phyloP scores from a whole-genome alignment of 768 basidiomycete genomes.

The Suillus paluster region DNA sequence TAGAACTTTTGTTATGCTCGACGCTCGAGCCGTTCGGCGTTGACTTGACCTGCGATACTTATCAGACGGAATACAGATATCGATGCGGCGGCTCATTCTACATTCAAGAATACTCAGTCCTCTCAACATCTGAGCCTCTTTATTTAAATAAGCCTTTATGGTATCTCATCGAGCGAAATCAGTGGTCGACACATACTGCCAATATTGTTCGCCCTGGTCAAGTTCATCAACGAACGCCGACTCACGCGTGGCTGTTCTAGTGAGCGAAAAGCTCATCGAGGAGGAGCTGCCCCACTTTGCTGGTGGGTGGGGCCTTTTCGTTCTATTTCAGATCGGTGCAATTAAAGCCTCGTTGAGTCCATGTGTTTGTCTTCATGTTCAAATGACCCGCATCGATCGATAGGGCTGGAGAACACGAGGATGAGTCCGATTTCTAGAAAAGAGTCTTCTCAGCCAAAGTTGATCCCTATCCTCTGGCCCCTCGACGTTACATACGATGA shows the following conservation, averaged over 20 bases:
- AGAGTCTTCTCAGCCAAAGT: conserved; percentile 19
- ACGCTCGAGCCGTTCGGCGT: too few species aligned
- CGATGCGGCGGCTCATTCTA: not conserved
- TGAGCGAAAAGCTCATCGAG: not conserved
- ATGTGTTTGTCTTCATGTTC: conserved; percentile 28
- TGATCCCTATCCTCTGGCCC: conserved; percentile 16
- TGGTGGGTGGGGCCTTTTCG: not conserved
- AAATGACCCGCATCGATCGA: conserved; percentile 33
- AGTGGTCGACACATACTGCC: not conserved
- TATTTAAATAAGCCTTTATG: not conserved
- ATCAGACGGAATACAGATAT: not conserved
- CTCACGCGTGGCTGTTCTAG: not conserved
- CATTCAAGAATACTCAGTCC: not conserved
- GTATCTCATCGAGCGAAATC: too few species aligned
- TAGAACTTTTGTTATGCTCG: too few species aligned
- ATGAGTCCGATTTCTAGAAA: conserved; percentile 27
- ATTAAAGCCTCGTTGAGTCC: conserved; percentile 19
- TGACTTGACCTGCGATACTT: not conserved
- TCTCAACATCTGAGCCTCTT: not conserved
- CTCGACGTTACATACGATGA: conserved; percentile 26
- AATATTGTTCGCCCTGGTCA: too few species aligned
- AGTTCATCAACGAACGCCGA: not conserved
- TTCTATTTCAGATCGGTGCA: conserved; percentile 2
- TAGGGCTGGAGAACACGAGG: conserved; percentile 39
- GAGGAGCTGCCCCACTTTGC: not conserved